These are phyloP conservation scores for Suillus tomentosus DNA, from an alignment of 768 basidiomycete species.

Conservation along the genomic window DNA sequence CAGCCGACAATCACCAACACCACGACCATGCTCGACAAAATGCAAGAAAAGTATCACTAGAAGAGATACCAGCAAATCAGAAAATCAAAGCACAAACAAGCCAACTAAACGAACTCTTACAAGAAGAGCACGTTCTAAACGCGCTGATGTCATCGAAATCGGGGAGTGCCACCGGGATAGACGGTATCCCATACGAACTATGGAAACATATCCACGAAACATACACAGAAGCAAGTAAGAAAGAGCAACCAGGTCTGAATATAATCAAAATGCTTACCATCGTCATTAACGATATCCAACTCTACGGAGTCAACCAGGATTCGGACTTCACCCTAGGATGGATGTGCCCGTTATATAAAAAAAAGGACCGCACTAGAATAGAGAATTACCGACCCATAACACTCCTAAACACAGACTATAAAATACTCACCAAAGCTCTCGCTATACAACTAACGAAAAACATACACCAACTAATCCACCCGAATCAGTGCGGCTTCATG, in stretches of 20 bases:
- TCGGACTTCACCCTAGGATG: background rate
- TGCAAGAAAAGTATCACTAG: no score
- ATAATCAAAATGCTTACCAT: background rate
- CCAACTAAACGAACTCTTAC: background rate
- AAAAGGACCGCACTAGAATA: conserved; percentile 33
- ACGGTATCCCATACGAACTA: conserved; percentile 32
- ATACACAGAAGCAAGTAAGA: no score
- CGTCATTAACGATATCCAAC: conserved; percentile 28
- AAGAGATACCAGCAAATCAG: background rate
- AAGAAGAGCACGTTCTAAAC: conserved; percentile 15
- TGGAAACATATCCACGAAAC: conserved; percentile 20
- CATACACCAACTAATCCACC: conserved; percentile 26
- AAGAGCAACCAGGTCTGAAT: conserved; percentile 11
- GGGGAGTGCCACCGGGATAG: conserved; percentile 24
- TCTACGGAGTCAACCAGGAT: fast-evolving
- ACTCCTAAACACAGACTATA: conserved; percentile 37
- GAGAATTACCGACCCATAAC: conserved; percentile 42
- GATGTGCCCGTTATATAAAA: conserved; percentile 42
- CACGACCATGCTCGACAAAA: no score
- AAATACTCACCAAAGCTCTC: conserved; percentile 30
- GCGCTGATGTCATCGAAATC: conserved; percentile 16
- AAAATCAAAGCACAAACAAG: fast-evolving
- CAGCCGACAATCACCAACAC: no score
- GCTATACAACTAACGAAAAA: conserved; percentile 15
- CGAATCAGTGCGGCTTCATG: conserved; percentile 43